phyloP scores from a whole-genome alignment of 2,329 filamentous ascomycete genomes.

The Gnomoniopsis smithogilvyi region DNA sequence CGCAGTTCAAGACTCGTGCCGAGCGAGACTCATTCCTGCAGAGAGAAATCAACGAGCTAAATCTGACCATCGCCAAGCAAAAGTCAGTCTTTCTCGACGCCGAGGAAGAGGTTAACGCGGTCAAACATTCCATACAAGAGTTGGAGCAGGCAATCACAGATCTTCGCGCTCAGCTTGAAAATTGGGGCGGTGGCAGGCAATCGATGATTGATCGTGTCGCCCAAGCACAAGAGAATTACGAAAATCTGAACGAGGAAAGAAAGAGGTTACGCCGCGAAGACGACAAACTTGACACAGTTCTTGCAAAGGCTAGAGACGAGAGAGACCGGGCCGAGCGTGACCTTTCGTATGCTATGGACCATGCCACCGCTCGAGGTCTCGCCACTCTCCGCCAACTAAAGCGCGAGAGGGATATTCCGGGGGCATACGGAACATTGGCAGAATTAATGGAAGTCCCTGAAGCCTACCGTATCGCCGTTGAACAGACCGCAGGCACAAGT shows the following conservation, averaged over 20 bases:
- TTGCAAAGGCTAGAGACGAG: constrained; percentile 73
- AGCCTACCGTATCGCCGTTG: constrained; percentile 81
- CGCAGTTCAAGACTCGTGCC: constrained; percentile 81
- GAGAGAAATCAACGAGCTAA: constrained; percentile 76
- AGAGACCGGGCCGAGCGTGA: constrained; percentile 73
- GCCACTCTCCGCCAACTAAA: constrained; percentile 84
- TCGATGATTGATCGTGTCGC: constrained; percentile 71
- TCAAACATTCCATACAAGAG: constrained; percentile 67
- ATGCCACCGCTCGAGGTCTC: constrained; percentile 79
- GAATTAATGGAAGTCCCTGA: constrained; percentile 89
- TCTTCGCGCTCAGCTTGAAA: constrained; percentile 71
- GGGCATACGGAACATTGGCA: constrained; percentile 88
- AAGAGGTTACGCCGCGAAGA: constrained; percentile 88
- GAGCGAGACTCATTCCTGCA: constrained; percentile 84
- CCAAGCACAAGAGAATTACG: constrained; percentile 72
- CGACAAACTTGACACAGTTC: constrained; percentile 76
- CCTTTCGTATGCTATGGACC: constrained; percentile 83
- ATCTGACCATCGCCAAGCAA: constrained; percentile 71
- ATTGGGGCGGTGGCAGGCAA: constrained; percentile 72
- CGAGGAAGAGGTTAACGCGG: constrained; percentile 72
- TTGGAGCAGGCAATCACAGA: constrained; percentile 71
- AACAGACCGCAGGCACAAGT: constrained; percentile 88
- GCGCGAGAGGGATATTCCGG: constrained; percentile 72
- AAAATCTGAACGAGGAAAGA: constrained; percentile 79
- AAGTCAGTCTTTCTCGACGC: constrained; percentile 83